Evolutionary conservation across 768 basidiomycete species (phyloP).

Genomic region (Roridomyces roridus): DNA sequence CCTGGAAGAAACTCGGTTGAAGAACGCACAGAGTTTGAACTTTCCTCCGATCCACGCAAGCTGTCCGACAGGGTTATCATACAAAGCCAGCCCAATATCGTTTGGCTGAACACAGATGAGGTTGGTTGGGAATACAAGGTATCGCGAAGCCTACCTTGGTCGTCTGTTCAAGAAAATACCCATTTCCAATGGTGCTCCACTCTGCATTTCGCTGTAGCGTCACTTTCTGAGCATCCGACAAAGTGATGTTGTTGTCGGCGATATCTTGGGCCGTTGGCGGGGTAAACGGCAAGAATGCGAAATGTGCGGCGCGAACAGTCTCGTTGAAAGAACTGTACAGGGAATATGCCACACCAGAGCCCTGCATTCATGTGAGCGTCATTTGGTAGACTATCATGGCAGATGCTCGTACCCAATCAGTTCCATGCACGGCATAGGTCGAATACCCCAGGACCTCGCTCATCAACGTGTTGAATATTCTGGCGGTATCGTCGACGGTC

Average conservation of each 20-base stretch:
- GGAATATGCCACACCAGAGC: not conserved
- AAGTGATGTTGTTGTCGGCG: constrained; percentile 5
- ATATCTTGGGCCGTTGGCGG: constrained; percentile 4
- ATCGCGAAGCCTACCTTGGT: not conserved
- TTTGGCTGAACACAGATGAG: constrained; percentile 28
- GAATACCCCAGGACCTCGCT: constrained; percentile 30
- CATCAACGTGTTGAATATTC: constrained; percentile 34
- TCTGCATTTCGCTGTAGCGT: not conserved
- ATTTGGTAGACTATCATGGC: not conserved
- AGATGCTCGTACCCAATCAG: constrained; percentile 29
- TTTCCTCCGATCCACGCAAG: too few relatives aligned
- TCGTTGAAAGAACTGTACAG: constrained; percentile 12
- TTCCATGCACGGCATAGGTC: constrained; percentile 27
- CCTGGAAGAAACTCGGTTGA: too few relatives aligned
- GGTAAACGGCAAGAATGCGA: constrained; percentile 15
- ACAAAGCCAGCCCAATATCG: too few relatives aligned
- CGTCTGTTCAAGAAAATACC: not conserved
- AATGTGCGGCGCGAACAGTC: constrained; percentile 14
- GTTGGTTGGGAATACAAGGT: not conserved
- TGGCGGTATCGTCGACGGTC: constrained; percentile 30
- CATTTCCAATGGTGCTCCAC: not conserved
- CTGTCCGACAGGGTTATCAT: too few relatives aligned
- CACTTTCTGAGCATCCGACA: not conserved
- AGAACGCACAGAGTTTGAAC: constrained; percentile 20
- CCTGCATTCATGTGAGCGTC: too few relatives aligned